A percentile compares a stretch with the other conserved stretches of the same genome.
Conservation (phyloP, 1,284 basidiomycete genomes). For the Prillingera fragicola region DNA sequence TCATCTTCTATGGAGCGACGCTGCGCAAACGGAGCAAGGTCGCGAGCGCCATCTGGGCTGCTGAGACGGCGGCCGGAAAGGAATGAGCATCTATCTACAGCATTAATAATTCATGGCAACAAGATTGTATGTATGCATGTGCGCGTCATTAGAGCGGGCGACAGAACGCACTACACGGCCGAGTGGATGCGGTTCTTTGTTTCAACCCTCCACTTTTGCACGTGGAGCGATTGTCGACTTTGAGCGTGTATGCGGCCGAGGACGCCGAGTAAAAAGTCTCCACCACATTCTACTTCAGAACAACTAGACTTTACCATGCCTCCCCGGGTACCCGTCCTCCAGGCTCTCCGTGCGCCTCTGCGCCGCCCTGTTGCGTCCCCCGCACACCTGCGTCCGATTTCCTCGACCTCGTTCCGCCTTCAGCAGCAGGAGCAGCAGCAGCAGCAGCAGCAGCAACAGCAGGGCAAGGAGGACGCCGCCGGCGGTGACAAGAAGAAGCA, state of each 20-base stretch:
- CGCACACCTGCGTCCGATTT: constrained; percentile 1
- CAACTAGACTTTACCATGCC: not conserved
- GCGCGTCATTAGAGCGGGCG: no score
- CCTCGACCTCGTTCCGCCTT: constrained; percentile 2
- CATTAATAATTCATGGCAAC: no score
- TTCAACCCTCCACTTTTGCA: no score
- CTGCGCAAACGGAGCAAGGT: constrained; percentile 42
- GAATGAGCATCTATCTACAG: no score
- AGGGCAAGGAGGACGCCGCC: constrained; percentile 5
- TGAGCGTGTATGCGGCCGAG: no score
- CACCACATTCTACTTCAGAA: not conserved
- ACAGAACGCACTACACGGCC: no score
- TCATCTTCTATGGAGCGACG: constrained; percentile 40
- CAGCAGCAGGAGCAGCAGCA: constrained; percentile 3
- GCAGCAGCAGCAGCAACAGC: not conserved
- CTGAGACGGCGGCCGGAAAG: no score
- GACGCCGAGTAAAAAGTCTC: not conserved
- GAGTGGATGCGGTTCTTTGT: no score
- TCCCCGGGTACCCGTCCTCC: not conserved
- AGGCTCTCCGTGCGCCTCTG: not conserved
- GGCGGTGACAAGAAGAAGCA: constrained; percentile 12
- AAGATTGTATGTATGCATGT: no score
- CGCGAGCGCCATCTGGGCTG: no score
- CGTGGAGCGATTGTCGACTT: no score
- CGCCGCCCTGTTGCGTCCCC: not conserved